phyloP scores from a whole-genome alignment of 306 rosid genomes.

The Cucurbita ficifolia region DNA sequence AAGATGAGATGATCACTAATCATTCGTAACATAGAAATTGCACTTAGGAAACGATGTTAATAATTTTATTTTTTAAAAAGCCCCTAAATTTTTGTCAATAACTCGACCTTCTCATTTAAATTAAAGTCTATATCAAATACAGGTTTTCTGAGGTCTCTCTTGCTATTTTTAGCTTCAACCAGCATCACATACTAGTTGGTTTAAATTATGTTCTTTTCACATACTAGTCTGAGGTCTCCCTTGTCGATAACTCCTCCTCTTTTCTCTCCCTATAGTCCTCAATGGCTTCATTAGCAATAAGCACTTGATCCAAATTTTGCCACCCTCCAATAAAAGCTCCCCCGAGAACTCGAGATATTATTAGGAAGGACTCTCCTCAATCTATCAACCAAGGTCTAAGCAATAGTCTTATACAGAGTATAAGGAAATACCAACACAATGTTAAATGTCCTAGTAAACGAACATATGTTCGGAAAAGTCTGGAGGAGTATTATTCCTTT shows the following conservation, averaged over 20 bases:
- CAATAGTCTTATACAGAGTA: too few species aligned
- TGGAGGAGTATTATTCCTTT: neutral
- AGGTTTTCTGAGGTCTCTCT: neutral
- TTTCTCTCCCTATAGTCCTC: too few species aligned
- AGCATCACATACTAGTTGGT: neutral
- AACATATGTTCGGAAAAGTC: neutral
- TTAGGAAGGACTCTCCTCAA: too few species aligned
- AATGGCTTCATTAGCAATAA: too few species aligned
- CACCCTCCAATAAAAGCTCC: too few species aligned
- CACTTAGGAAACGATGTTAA: neutral
- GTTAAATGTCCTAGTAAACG: neutral
- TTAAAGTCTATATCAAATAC: neutral
- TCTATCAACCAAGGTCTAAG: too few species aligned
- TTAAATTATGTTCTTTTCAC: neutral
- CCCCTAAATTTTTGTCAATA: neutral
- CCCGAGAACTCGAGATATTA: too few species aligned
- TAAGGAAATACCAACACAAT: neutral
- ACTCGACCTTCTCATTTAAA: neutral
- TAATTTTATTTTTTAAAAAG: neutral
- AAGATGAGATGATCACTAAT: neutral
- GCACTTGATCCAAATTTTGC: too few species aligned
- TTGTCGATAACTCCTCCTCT: too few species aligned
- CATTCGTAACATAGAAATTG: neutral
- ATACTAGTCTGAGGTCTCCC: too few species aligned
- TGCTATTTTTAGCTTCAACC: neutral